Percentiles rank a stretch among this genome's conserved stretches.
Conservation (phyloP, 441 rosid species). For the Gossypium davidsonii region DNA sequence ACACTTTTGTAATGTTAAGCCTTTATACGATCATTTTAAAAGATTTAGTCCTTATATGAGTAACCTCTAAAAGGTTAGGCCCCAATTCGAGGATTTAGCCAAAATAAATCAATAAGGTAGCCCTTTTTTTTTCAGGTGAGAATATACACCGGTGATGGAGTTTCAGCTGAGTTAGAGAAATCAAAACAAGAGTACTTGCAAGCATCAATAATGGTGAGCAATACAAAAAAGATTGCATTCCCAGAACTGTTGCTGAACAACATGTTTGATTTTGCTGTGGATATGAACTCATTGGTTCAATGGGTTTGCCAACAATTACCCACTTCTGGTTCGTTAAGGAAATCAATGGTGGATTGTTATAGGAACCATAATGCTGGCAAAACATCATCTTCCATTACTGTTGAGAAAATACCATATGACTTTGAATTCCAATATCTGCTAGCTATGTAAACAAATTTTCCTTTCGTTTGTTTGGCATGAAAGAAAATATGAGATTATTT, state of each 20-base stretch:
- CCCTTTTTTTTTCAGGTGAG: conserved; percentile 43
- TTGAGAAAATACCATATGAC: conserved; percentile 70
- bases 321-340: conserved; percentile 69
- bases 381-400: conserved; percentile 25
- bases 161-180: conserved; percentile 57
- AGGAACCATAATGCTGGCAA: conserved; percentile 46
- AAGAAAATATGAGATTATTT: neutral
- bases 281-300: conserved; percentile 55
- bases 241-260: conserved; percentile 67
- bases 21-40: no score
- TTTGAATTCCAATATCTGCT: conserved; percentile 77
- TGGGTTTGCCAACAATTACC: conserved; percentile 78
- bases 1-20: no score
- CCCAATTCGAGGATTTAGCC: no score
- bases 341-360: conserved; percentile 83
- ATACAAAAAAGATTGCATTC: conserved; percentile 56
- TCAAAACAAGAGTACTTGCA: conserved; percentile 80
- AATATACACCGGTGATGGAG: conserved; percentile 72
- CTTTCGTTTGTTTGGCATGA: neutral
- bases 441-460: conserved; percentile 36
- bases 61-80: no score
- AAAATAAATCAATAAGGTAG: no score
- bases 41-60: no score
- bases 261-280: conserved; percentile 47
- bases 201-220: conserved; percentile 62